Conservation (phyloP, 1,139 yeast species). For the Candida sp. region DNA sequence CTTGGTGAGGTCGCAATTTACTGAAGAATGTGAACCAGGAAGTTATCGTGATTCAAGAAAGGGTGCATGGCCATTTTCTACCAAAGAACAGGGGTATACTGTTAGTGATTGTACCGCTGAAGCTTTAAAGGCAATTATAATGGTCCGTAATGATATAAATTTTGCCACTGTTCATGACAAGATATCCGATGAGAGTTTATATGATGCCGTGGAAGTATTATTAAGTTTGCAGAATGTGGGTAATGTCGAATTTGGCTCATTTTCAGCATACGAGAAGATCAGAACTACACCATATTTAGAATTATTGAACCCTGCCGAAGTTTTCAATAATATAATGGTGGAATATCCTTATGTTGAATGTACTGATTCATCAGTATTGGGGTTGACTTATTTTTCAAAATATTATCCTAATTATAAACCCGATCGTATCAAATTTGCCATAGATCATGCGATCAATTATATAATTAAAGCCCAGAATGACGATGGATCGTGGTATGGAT, state of each 20-base stretch:
- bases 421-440: slow-evolving; percentile 62
- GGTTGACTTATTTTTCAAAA: slow-evolving; percentile 74
- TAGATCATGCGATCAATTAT: slow-evolving; percentile 69
- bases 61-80: slow-evolving; percentile 98
- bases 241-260: slow-evolving; percentile 82
- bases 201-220: slow-evolving; percentile 66
- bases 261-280: slow-evolving; percentile 86
- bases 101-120: slow-evolving; percentile 98
- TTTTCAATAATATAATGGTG: slow-evolving; percentile 96
- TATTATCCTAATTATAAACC: slow-evolving; percentile 61
- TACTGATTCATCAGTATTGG: slow-evolving; percentile 91
- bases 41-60: slow-evolving; percentile 78
- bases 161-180: slow-evolving; percentile 27
- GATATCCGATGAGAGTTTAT: slow-evolving; percentile 32
- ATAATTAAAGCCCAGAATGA: slow-evolving; percentile 62
- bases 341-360: slow-evolving; percentile 99
- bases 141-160: slow-evolving; percentile 73
- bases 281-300: slow-evolving; percentile 81
- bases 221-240: slow-evolving; percentile 73
- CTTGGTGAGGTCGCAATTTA: slow-evolving; percentile 80
- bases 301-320: slow-evolving; percentile 90
- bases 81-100: slow-evolving; percentile 93
- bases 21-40: slow-evolving; percentile 72
- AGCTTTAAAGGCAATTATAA: slow-evolving; percentile 86
- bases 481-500: slow-evolving; percentile 98